Conservation (phyloP, 2,329 filamentous ascomycete species). For the Pestalotiopsis sp. region DNA sequence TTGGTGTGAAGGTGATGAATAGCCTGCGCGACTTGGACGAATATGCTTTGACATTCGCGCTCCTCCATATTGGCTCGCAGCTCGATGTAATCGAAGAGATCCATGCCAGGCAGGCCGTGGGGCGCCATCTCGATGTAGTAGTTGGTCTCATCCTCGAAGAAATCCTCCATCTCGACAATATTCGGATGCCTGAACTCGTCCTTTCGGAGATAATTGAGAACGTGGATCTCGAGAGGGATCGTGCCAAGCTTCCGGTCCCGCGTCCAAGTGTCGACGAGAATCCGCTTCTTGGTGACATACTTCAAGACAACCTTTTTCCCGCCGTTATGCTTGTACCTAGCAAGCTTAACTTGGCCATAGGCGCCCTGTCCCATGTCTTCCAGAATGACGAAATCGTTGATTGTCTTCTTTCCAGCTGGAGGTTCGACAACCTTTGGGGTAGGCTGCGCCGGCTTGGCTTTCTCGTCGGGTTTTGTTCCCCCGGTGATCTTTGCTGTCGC, state of each 20-base stretch:
- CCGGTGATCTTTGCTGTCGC: constrained; percentile 58
- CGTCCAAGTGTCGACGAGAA: constrained; percentile 98
- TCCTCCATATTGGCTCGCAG: constrained; percentile 96
- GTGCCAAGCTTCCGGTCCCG: constrained; percentile 90
- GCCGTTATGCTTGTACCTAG: constrained; percentile 76
- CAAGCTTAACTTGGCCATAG: constrained; percentile 96
- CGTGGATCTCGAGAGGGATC: constrained; percentile 95
- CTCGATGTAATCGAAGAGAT: constrained; percentile 98
- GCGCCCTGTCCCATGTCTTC: constrained; percentile 99
- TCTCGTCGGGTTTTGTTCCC: constrained; percentile 26
- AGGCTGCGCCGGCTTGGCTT: constrained; percentile 24
- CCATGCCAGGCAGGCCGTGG: constrained; percentile 95
- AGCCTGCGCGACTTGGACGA: constrained; percentile 87
- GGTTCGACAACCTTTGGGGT: constrained; percentile 39
- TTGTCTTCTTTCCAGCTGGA: constrained; percentile 70
- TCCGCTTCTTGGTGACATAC: constrained; percentile 95
- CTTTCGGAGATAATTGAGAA: constrained; percentile 86
- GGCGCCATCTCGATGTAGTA: constrained; percentile 99
- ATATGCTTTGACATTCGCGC: constrained; percentile 89
- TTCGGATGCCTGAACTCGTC: constrained; percentile 70
- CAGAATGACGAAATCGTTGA: constrained; percentile 86
- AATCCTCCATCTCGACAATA: constrained; percentile 74
- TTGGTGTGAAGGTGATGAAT: constrained; percentile 90
- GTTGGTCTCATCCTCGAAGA: constrained; percentile 81
- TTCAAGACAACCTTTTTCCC: constrained; percentile 90